These are phyloP conservation scores for Calendula officinalis DNA, from an alignment of 129 eudicot species.

Conservation along the genomic window DNA sequence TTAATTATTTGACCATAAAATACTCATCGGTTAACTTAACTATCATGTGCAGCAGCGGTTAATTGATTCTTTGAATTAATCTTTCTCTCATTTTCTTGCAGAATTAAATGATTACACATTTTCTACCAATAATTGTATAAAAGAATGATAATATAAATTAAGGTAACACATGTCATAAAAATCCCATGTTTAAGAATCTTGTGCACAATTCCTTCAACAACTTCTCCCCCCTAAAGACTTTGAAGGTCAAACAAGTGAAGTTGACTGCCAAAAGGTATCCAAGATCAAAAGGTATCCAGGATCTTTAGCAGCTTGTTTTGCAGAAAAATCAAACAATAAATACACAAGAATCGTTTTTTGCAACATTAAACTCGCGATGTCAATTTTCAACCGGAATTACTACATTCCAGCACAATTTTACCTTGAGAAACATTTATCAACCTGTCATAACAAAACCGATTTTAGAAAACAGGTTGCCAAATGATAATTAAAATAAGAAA, in stretches of 20 bases:
- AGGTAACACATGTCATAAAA: conserved; percentile 45
- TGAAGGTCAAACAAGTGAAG: conserved; percentile 70
- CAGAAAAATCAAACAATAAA: conserved; percentile 59
- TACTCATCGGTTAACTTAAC: too few species aligned
- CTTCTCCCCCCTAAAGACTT: conserved; percentile 58
- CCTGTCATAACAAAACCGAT: conserved; percentile 23
- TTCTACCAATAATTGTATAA: too few species aligned
- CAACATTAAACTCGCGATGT: conserved; percentile 58
- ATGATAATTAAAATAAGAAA: too few species aligned
- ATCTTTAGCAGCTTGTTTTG: conserved; percentile 63
- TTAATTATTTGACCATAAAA: too few species aligned
- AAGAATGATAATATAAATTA: too few species aligned
- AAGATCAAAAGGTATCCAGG: conserved; percentile 49
- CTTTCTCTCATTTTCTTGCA: too few species aligned
- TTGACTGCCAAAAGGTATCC: conserved; percentile 41
- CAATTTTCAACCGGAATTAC: conserved; percentile 60
- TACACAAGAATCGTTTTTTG: conserved; percentile 62
- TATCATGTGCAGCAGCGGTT: too few species aligned
- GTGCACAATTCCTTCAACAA: conserved; percentile 56
- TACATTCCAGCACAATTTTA: conserved; percentile 69
- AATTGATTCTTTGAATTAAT: too few species aligned
- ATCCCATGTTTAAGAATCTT: conserved; percentile 68
- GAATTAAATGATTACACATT: too few species aligned
- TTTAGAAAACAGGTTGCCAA: too few species aligned
- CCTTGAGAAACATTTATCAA: conserved; percentile 60